phyloP scores from a whole-genome alignment of 2,329 filamentous ascomycete genomes.

The Diaporthe capsici region DNA sequence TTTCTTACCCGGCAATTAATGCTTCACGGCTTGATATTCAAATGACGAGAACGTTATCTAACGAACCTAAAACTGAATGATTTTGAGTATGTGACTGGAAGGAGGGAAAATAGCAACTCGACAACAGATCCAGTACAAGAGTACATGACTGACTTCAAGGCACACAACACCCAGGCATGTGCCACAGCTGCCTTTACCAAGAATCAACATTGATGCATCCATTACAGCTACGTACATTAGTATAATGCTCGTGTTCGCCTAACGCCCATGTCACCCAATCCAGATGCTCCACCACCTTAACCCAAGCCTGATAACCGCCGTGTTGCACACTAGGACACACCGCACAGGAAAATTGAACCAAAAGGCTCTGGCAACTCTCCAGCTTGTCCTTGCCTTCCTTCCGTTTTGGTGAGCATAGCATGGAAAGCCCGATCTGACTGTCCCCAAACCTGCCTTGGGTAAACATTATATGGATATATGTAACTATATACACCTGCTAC shows the following conservation, averaged over 20 bases:
- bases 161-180: no score
- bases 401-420: neutral
- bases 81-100: neutral
- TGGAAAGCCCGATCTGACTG: neutral
- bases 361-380: neutral
- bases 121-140: neutral
- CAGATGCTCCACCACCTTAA: neutral
- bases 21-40: no score
- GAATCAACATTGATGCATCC: neutral
- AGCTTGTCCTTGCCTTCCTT: neutral
- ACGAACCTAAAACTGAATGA: no score
- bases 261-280: neutral
- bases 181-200: neutral
- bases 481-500: conserved; percentile 38
- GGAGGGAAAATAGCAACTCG: neutral
- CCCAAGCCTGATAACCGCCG: neutral
- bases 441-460: conserved; percentile 27
- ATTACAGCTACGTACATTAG: neutral
- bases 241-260: neutral
- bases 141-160: neutral
- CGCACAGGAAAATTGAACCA: neutral
- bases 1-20: neutral
- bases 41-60: neutral
- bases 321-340: neutral
- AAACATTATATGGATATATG: conserved; percentile 37